phyloP scores from a whole-genome alignment of 2,329 filamentous ascomycete genomes.

The Monosporascus sp. region DNA sequence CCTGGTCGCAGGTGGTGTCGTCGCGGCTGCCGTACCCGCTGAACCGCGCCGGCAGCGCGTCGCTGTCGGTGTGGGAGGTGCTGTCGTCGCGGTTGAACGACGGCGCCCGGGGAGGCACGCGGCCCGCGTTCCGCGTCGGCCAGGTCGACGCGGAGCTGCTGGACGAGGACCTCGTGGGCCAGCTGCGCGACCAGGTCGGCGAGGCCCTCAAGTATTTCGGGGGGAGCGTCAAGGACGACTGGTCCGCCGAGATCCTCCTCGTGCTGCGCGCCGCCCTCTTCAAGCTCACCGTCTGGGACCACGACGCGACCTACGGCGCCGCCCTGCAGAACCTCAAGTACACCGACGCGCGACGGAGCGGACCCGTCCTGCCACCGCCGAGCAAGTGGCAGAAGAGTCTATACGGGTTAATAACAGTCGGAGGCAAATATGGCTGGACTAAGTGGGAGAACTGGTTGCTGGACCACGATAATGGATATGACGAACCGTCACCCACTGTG shows the following conservation, averaged over 20 bases:
- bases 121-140: constrained; percentile 84
- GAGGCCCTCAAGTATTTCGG: constrained; percentile 85
- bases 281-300: constrained; percentile 95
- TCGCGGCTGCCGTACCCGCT: constrained; percentile 58
- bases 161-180: constrained; percentile 84
- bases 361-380: constrained; percentile 60
- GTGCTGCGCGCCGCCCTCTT: constrained; percentile 74
- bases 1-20: constrained; percentile 41
- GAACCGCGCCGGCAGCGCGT: constrained; percentile 45
- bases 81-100: constrained; percentile 51
- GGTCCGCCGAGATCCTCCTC: constrained; percentile 78
- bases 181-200: constrained; percentile 79
- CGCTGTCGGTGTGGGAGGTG: constrained; percentile 59
- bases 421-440: constrained; percentile 83
- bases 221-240: constrained; percentile 72
- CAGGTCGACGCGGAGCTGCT: constrained; percentile 94
- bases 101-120: constrained; percentile 55
- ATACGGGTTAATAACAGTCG: constrained; percentile 81
- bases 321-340: constrained; percentile 87
- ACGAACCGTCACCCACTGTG: constrained; percentile 48
- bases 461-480: constrained; percentile 69
- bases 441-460: constrained; percentile 88
- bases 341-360: constrained; percentile 68
- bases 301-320: constrained; percentile 91
- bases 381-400: constrained; percentile 76